Base-by-base conservation (phyloP, 2,329 filamentous ascomycete genomes). In the Neonectria neomacrospora region DNA sequence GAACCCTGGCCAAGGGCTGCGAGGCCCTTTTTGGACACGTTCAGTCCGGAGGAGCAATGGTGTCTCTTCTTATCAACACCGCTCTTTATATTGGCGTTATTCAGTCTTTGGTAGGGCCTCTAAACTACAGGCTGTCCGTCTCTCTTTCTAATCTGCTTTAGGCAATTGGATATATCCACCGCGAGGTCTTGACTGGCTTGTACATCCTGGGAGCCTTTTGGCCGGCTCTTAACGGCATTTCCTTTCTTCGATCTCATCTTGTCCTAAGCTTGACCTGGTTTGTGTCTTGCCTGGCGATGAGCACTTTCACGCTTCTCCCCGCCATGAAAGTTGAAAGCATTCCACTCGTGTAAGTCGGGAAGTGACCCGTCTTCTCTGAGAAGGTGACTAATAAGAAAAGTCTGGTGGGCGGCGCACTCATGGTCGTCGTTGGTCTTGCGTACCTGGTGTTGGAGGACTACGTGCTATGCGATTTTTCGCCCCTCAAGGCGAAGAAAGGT, bases 151-250 rank as follows among this genome's bases (percentile, higher is more conserved):
- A 72, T 54, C 23, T 42, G 23, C 39, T n/a, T 14, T 53, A 96
- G 92, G 94, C 96, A 22, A 84, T 97, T 80, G 94, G 93, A 54
- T 99, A 99, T 76, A 97, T 97, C 60, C 86, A 95, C 71, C 90
- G 96, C 42, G 91, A 97, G 74, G 88, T 98, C 23, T 90, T 96
- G 71, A 97, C 95, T 0, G 81, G 88, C 1, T 87, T 95, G 59
- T 99, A 94, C 74, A 73, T 94, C 26, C 69, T 94, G 3, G 94
- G 88, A 3, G 87, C 90, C 1, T 83, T 91, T 45, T 99, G 94
- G 92, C 96, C 96, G 1, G 70, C 85, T 0, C 82, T 88, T 0
- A 91, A 96, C 69, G 95, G 96, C 0, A 73, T 85, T 26, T 82
- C 83, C 0, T 98, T 99, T 72, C 68, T 97, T 9, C 83, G 80